phyloP scores from a whole-genome alignment of 768 basidiomycete genomes.

The Cyclocybe cylindracea region DNA sequence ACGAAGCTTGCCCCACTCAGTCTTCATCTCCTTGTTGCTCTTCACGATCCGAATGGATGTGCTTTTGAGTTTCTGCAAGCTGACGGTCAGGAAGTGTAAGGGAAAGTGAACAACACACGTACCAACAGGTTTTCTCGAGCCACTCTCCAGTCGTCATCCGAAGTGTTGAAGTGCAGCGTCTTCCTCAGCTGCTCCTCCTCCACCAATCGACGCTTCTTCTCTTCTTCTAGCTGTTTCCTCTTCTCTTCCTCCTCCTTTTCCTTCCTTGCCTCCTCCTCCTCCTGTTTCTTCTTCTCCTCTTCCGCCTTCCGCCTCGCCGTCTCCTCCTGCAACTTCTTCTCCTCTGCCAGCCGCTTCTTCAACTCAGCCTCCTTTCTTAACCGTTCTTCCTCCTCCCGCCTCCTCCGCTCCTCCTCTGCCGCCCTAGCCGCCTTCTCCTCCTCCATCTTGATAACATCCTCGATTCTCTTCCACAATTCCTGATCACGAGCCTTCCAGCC shows the following conservation, averaged over 20 bases:
- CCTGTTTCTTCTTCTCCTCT: constrained; percentile 42
- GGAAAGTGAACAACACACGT: constrained; percentile 13
- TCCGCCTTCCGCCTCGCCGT: constrained; percentile 45
- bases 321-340: constrained; percentile 47
- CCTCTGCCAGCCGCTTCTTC: constrained; percentile 39
- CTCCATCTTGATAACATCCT: constrained; percentile 60
- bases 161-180: constrained; percentile 50
- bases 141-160: constrained; percentile 65
- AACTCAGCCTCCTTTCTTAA: constrained; percentile 48
- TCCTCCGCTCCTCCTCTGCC: constrained; percentile 59
- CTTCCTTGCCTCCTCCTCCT: constrained; percentile 39
- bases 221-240: constrained; percentile 32
- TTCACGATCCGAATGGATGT: constrained; percentile 69
- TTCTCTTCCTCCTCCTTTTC: constrained; percentile 40
- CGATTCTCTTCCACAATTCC: constrained; percentile 57
- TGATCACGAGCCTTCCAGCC: constrained; percentile 57
- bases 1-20: constrained; percentile 66
- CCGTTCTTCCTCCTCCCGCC: constrained; percentile 48
- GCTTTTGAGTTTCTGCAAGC: constrained; percentile 58
- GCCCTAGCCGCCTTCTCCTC: constrained; percentile 56
- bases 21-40: constrained; percentile 49
- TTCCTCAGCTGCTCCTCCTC: constrained; percentile 39
- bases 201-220: constrained; percentile 31
- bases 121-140: constrained; percentile 60
- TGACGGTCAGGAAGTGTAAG: background rate